phyloP scores from a whole-genome alignment of 2,329 filamentous ascomycete genomes.

The Kalaharituber pfeilii region DNA sequence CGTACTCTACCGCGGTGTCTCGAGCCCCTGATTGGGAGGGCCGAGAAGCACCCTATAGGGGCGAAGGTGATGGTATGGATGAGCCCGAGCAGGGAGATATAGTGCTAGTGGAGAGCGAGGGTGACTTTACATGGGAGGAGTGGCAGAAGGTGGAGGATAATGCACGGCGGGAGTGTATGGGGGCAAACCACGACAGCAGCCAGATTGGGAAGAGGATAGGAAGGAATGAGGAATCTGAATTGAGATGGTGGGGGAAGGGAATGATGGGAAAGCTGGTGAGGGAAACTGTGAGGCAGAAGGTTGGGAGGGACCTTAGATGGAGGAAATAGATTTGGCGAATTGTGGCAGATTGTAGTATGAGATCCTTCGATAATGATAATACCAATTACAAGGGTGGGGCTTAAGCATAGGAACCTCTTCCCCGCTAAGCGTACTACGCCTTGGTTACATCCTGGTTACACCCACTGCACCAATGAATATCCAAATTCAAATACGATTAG shows the following conservation, averaged over 20 bases:
- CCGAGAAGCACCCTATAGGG: constrained; percentile 11
- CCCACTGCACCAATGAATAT: too few species aligned
- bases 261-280: constrained; percentile 25
- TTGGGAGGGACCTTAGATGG: constrained; percentile 21
- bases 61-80: constrained; percentile 15
- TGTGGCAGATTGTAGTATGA: too few species aligned
- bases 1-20: constrained; percentile 5
- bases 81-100: constrained; percentile 11
- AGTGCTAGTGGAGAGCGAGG: constrained; percentile 23
- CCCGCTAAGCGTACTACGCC: too few species aligned
- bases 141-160: constrained; percentile 55
- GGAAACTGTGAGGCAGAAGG: constrained; percentile 28
- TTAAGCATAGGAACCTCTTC: too few species aligned
- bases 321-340: too few species aligned
- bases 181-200: too few species aligned
- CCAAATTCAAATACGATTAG: too few species aligned
- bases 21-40: constrained; percentile 1
- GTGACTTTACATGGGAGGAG: constrained; percentile 49
- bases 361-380: too few species aligned
- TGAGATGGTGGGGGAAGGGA: neutral
- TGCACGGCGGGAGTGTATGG: constrained; percentile 49
- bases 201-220: constrained; percentile 19
- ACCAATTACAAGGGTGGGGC: too few species aligned
- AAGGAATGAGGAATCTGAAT: constrained; percentile 14
- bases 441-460: too few species aligned